Evolutionary conservation across 2,329 filamentous ascomycete genomes (phyloP).

Genomic region (Fusarium mundagurra): DNA sequence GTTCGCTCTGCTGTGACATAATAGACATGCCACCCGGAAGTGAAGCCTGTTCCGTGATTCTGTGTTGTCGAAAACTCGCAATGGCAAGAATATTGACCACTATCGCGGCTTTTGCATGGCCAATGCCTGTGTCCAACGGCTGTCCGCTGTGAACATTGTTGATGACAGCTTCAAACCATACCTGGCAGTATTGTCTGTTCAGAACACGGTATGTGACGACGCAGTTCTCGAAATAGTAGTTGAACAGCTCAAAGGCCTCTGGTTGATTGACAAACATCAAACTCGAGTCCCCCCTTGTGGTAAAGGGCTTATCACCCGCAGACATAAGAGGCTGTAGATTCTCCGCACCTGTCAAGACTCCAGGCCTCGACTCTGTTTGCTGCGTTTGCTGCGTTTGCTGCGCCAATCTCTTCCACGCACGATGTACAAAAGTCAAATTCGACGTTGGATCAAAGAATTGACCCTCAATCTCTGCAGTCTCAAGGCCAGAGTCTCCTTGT

Average conservation of each 20-base stretch:
- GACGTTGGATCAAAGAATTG: slow-evolving; percentile 64
- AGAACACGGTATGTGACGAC: slow-evolving; percentile 69
- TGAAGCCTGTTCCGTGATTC: slow-evolving; percentile 3
- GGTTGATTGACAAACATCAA: slow-evolving; percentile 52
- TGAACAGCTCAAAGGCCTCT: slow-evolving; percentile 51
- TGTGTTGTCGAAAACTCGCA: slow-evolving; percentile 45
- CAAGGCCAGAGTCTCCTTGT: slow-evolving; percentile 54
- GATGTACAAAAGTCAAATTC: slow-evolving; percentile 62
- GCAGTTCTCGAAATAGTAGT: slow-evolving; percentile 68
- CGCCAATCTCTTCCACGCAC: slow-evolving; percentile 61
- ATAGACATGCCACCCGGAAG: not conserved
- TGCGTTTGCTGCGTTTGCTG: slow-evolving; percentile 50
- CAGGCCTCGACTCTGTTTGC: slow-evolving; percentile 22
- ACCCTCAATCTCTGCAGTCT: slow-evolving; percentile 61
- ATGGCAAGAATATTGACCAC: slow-evolving; percentile 60
- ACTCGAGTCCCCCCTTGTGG: slow-evolving; percentile 42
- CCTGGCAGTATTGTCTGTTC: slow-evolving; percentile 62
- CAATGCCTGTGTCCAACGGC: slow-evolving; percentile 52
- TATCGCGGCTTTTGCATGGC: slow-evolving; percentile 57
- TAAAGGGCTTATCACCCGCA: slow-evolving; percentile 61
- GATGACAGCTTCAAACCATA: slow-evolving; percentile 57
- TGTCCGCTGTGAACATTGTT: slow-evolving; percentile 49
- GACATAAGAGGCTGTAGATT: slow-evolving; percentile 54
- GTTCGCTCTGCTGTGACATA: slow-evolving; percentile 42
- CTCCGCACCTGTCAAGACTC: slow-evolving; percentile 37